Conservation (phyloP, 257 asterid genomes). For the Nicotiana otophora region DNA sequence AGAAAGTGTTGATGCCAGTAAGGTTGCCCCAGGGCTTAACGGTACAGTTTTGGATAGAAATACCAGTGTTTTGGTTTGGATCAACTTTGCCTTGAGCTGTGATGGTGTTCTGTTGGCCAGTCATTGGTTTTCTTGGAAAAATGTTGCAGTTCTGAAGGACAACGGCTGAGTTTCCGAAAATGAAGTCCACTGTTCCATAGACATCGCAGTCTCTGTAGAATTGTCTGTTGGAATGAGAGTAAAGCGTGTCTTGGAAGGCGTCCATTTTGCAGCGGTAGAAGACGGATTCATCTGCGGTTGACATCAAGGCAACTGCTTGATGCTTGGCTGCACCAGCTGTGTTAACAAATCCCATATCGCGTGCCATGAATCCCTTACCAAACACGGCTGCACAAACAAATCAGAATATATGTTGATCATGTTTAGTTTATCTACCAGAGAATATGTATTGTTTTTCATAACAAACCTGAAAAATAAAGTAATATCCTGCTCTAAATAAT, state of each 20-base stretch:
- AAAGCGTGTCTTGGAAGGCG: conserved; percentile 51
- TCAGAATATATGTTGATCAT: no score
- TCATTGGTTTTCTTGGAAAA: conserved; percentile 27
- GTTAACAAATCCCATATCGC: conserved; percentile 48
- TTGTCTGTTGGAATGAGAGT: conserved; percentile 40
- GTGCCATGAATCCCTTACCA: conserved; percentile 65
- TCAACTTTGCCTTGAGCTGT: conserved; percentile 45
- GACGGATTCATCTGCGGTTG: conserved; percentile 32
- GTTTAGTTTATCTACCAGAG: no score
- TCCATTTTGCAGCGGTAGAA: conserved; percentile 41
- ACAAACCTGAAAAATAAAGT: no score
- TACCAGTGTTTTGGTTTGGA: conserved; percentile 61
- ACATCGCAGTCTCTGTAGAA: conserved; percentile 46
- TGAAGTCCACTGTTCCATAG: conserved; percentile 52
- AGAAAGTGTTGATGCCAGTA: conserved; percentile 39
- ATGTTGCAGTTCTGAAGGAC: conserved; percentile 52
- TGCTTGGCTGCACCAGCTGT: conserved; percentile 44
- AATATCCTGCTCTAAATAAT: no score
- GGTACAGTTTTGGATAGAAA: conserved; percentile 66
- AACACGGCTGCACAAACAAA: not conserved
- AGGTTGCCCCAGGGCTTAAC: conserved; percentile 53
- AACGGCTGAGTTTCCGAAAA: conserved; percentile 46
- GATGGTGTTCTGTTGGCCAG: conserved; percentile 40
- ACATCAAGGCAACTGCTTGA: conserved; percentile 45
- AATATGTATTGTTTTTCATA: no score